These are phyloP conservation scores for Nigrograna mackinnonii DNA, from an alignment of 2,329 filamentous ascomycete genomes.

Conservation along the genomic window DNA sequence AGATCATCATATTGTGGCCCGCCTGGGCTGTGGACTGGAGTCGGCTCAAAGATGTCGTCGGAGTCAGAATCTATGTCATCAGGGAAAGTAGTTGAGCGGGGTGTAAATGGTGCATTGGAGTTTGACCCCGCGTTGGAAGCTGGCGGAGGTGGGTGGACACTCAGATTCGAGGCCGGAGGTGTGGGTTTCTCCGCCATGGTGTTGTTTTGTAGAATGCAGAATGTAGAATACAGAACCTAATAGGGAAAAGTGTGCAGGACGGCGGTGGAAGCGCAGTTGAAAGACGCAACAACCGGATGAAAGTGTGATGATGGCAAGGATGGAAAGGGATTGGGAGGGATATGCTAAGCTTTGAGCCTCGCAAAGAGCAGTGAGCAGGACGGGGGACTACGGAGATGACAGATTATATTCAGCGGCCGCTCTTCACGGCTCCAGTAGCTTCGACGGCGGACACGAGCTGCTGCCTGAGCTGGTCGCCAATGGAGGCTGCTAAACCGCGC, in stretches of 20 bases:
- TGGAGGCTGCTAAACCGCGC: constrained; percentile 11
- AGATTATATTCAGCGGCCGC: constrained; percentile 1
- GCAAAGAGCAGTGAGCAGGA: too few relatives aligned
- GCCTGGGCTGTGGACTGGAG: constrained; percentile 30
- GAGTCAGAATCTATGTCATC: constrained; percentile 32
- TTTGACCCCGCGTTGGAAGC: constrained; percentile 8
- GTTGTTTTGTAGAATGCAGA: background rate
- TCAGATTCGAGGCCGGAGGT: constrained; percentile 12
- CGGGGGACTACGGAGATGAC: too few relatives aligned
- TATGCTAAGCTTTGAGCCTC: background rate
- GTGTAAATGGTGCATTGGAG: constrained; percentile 23
- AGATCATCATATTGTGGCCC: constrained; percentile 40
- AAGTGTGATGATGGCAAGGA: too few relatives aligned
- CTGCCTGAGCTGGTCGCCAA: constrained; percentile 7
- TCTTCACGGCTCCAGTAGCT: constrained; percentile 1
- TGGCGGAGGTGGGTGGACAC: constrained; percentile 17
- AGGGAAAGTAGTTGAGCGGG: constrained; percentile 30
- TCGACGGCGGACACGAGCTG: background rate
- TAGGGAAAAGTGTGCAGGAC: too few relatives aligned
- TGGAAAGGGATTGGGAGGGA: background rate
- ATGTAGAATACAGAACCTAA: too few relatives aligned
- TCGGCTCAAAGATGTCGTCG: constrained; percentile 26
- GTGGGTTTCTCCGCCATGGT: constrained; percentile 26
- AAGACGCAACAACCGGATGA: too few relatives aligned
- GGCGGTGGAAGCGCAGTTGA: too few relatives aligned